Percentiles rank a stretch among this genome's conserved stretches.
Conservation (phyloP, 305 asterid species). For the Solanum hybrid region DNA sequence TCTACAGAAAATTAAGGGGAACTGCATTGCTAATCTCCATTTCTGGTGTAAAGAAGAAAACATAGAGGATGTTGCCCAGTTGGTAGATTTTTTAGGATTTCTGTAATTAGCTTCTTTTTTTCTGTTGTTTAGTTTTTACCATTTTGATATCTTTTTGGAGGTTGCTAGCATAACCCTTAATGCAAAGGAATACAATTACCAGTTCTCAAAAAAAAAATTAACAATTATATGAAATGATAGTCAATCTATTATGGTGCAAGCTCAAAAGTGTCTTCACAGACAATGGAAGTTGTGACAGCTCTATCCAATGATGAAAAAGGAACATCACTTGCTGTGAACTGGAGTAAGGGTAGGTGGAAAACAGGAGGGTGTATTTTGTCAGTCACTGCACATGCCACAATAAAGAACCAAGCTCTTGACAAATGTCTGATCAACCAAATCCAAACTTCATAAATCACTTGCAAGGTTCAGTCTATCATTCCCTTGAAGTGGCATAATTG, state of each 20-base stretch:
- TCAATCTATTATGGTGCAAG: neutral
- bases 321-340: neutral
- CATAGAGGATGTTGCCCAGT: neutral
- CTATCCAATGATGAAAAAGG: neutral
- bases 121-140: neutral
- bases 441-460: conserved; percentile 1
- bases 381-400: neutral
- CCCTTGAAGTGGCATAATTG: neutral
- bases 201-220: neutral
- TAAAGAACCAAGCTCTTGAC: neutral
- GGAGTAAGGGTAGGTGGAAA: neutral
- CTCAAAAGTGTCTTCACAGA: neutral
- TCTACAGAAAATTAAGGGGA: neutral
- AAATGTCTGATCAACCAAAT: neutral
- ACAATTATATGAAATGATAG: neutral
- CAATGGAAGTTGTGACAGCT: neutral
- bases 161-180: neutral
- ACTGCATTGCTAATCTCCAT: neutral
- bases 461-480: neutral
- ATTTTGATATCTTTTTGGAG: neutral
- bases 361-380: neutral
- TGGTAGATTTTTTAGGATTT: neutral
- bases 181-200: neutral
- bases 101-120: neutral
- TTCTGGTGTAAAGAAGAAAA: neutral